These are phyloP conservation scores for Tricholoma sp. DNA, from an alignment of 768 basidiomycete species.

Conservation along the genomic window DNA sequence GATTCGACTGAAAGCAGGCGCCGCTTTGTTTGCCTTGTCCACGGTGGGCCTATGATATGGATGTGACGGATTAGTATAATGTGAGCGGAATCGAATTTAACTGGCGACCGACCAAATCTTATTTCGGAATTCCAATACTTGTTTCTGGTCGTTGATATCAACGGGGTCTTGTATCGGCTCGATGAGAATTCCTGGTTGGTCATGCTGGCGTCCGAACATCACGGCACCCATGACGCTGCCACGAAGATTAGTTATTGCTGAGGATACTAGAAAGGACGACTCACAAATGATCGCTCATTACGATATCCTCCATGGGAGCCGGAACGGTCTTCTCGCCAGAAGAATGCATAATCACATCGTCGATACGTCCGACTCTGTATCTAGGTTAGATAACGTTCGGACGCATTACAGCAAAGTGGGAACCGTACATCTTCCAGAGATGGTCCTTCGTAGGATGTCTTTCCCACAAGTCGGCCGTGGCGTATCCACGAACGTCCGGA, in stretches of 20 bases:
- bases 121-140: neutral
- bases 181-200: conserved; percentile 27
- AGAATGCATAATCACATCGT: conserved; percentile 27
- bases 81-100: neutral
- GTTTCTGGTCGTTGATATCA: conserved; percentile 21
- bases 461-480: conserved; percentile 38
- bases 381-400: neutral
- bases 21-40: conserved; percentile 40
- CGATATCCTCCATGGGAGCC: conserved; percentile 21
- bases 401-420: neutral
- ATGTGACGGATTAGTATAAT: neutral
- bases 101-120: neutral
- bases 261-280: neutral
- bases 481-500: conserved; percentile 32
- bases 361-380: conserved; percentile 26
- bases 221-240: conserved; percentile 27
- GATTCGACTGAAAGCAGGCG: no score
- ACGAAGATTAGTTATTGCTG: neutral
- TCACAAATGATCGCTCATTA: conserved; percentile 17
- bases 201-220: conserved; percentile 36
- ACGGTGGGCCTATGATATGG: conserved; percentile 25
- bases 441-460: conserved; percentile 37
- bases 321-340: conserved; percentile 30
- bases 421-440: conserved; percentile 38
- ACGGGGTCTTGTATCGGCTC: conserved; percentile 24